phyloP scores from a whole-genome alignment of 2,329 filamentous ascomycete genomes.

The Cryphonectria nitschkei region DNA sequence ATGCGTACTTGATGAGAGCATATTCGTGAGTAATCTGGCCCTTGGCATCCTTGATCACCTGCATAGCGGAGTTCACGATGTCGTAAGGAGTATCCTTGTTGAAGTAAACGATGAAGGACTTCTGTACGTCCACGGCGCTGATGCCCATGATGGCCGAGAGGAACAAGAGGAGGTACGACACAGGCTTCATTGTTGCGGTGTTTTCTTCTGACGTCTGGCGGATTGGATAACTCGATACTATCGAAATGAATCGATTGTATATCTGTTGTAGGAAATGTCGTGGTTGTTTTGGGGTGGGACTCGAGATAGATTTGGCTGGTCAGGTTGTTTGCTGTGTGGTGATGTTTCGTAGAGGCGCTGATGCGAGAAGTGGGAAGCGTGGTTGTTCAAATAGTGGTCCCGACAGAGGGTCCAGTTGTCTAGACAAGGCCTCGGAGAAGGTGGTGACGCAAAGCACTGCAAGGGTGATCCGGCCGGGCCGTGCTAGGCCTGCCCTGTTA shows the following conservation, averaged over 20 bases:
- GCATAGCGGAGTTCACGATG: slow-evolving; percentile 72
- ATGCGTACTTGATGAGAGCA: slow-evolving; percentile 64
- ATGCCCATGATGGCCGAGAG: slow-evolving; percentile 62
- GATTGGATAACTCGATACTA: not conserved
- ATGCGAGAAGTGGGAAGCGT: slow-evolving; percentile 7
- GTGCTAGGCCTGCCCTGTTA: not conserved
- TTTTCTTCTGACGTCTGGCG: slow-evolving; percentile 2
- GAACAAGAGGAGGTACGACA: slow-evolving; percentile 55
- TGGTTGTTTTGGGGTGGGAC: not conserved
- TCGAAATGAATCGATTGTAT: not conserved
- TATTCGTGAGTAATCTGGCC: slow-evolving; percentile 82
- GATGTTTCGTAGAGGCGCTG: not conserved
- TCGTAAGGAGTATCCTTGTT: slow-evolving; percentile 68
- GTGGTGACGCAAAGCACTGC: not conserved
- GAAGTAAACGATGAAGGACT: slow-evolving; percentile 80
- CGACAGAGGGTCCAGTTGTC: not conserved
- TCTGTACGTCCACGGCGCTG: slow-evolving; percentile 67
- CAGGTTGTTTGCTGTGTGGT: not conserved
- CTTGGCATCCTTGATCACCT: slow-evolving; percentile 69
- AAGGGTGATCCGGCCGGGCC: not conserved
- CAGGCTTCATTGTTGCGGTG: slow-evolving; percentile 64
- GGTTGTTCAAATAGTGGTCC: not conserved
- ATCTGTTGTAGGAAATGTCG: not conserved
- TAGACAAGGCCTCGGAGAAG: not conserved
- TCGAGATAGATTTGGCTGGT: not conserved